These are phyloP conservation scores for Apiospora sp. DNA, from an alignment of 2,329 filamentous ascomycete genomes.

Conservation along the genomic window DNA sequence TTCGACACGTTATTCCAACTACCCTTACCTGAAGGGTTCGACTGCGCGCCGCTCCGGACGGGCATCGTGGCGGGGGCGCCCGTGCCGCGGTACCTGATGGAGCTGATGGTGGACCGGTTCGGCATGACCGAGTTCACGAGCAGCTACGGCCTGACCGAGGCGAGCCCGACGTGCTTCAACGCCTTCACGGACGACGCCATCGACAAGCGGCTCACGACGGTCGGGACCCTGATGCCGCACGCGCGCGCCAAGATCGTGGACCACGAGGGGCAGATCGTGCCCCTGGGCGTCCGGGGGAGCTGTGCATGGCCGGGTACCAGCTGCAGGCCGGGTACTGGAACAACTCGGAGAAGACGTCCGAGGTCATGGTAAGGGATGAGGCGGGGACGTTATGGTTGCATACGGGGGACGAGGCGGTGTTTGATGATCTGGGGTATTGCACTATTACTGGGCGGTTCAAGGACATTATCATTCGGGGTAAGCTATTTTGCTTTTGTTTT, in stretches of 20 bases:
- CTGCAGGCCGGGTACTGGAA: slow-evolving; percentile 73
- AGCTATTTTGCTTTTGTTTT: slow-evolving; percentile 28
- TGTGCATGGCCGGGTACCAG: slow-evolving; percentile 82
- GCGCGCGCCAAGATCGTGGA: slow-evolving; percentile 81
- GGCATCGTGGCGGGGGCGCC: slow-evolving; percentile 83
- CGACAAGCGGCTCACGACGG: slow-evolving; percentile 71
- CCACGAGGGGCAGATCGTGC: slow-evolving; percentile 69
- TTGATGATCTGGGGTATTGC: slow-evolving; percentile 74
- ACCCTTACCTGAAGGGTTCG: slow-evolving; percentile 50
- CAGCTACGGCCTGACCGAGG: slow-evolving; percentile 78
- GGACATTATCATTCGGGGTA: slow-evolving; percentile 79
- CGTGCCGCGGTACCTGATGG: slow-evolving; percentile 78
- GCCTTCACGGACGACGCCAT: slow-evolving; percentile 78
- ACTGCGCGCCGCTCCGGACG: slow-evolving; percentile 67
- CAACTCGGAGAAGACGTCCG: slow-evolving; percentile 76
- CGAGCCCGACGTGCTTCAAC: slow-evolving; percentile 82
- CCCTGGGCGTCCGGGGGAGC: slow-evolving; percentile 75
- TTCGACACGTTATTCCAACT: slow-evolving; percentile 71
- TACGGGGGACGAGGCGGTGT: slow-evolving; percentile 74
- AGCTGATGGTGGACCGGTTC: slow-evolving; percentile 72
- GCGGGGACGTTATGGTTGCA: slow-evolving; percentile 67
- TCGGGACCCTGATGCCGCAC: slow-evolving; percentile 80
- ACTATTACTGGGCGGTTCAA: slow-evolving; percentile 79
- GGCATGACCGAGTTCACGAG: slow-evolving; percentile 79
- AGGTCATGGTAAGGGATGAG: slow-evolving; percentile 62